Evolutionary conservation across 306 rosid species (phyloP), one percentile per base, ranked within the genome.

Genomic region (Argentina anserina): DNA sequence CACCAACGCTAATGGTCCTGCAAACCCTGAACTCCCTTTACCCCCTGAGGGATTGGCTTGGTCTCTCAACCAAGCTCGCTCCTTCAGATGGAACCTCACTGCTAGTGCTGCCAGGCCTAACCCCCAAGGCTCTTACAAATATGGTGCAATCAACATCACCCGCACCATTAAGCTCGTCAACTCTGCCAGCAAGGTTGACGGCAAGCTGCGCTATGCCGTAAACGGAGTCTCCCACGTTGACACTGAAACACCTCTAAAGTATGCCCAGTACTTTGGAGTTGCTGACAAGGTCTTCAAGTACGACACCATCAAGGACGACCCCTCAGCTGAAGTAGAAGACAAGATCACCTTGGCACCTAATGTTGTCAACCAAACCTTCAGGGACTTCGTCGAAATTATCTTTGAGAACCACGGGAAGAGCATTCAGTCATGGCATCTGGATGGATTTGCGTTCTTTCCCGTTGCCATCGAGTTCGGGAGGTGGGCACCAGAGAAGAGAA

Each of bases 71-170:
- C 96, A 90, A 23, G 86, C 84, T 56, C 80, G 87, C 2, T 76
- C 96, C 0, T 87, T 87, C 77, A 79, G 85, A 1, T 90, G 96
- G 96, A 90, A 90, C 69, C 76, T 90, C 0, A 90, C 96, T 0
- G 84, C 96, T 4, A 87, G 92, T 45, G 96, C 96, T 28, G 96
- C 96, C 2, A 85, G 92, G 81, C 96, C 92, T 5, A 90, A 90
- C 72, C 96, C 96, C 12, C 96, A 90, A 28, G 96, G 96, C 1
- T 85, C 92, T 0, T 90, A 77, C 75, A 84, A 87, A 42, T 90
- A 87, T 20, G 92, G 96, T 1, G 46, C 71, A 46, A 81, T 90
- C 47, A 84, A 86, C 64, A 90, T 90, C 10, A 82, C 86, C 2
- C 84, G 92, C 8, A 90, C 92, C 2, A 60, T 90, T 39, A 86